Conservation (phyloP, 345 rosid genomes). For the Dipteronia sinensis region DNA sequence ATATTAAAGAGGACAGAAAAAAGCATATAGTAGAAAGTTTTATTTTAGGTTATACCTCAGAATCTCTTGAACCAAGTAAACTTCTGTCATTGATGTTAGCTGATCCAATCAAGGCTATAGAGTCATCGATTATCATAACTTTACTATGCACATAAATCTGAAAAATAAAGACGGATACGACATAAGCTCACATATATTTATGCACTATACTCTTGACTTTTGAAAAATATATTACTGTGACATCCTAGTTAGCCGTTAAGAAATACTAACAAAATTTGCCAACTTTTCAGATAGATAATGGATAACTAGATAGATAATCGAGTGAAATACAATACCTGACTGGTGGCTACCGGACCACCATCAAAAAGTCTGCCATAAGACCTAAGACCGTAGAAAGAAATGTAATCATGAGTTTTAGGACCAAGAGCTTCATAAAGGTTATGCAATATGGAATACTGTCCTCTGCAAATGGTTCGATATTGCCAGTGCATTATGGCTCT, state of each 20-base stretch:
- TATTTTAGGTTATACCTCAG: conserved; percentile 68
- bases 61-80: conserved; percentile 97
- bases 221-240: not conserved
- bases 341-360: conserved; percentile 87
- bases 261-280: not conserved
- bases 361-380: conserved; percentile 78
- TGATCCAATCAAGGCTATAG: conserved; percentile 73
- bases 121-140: conserved; percentile 88
- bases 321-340: conserved; percentile 62
- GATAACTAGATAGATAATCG: not conserved
- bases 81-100: conserved; percentile 96
- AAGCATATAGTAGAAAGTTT: not conserved
- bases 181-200: not conserved
- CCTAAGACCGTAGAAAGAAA: conserved; percentile 96
- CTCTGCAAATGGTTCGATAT: conserved; percentile 93
- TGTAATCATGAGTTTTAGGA: conserved; percentile 70
- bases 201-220: not conserved
- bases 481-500: conserved; percentile 99
- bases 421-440: conserved; percentile 78
- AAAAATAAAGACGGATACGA: conserved; percentile 14
- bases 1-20: not conserved
- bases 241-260: not conserved
- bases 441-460: conserved; percentile 85
- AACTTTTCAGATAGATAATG: not conserved
- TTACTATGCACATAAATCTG: conserved; percentile 99